Evolutionary conservation across 1,284 basidiomycete genomes (phyloP).

Genomic region (Schizophyllum amplum): DNA sequence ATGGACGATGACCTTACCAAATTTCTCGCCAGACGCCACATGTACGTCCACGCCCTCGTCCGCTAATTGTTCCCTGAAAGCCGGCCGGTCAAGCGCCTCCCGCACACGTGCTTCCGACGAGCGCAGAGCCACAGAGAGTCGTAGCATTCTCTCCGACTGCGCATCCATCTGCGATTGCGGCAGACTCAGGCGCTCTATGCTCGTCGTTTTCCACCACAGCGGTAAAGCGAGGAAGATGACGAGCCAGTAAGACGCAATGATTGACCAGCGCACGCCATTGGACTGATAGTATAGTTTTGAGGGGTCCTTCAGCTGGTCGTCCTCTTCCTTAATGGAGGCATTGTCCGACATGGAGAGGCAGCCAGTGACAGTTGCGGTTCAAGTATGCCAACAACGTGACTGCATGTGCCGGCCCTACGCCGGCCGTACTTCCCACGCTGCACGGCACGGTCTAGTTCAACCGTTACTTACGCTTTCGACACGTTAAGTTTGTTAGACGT

Average conservation of each 20-base stretch:
- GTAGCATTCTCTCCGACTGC: conserved; percentile 37
- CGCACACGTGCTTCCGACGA: neutral
- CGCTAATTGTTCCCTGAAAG: neutral
- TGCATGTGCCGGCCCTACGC: neutral
- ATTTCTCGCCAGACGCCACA: neutral
- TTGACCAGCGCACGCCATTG: conserved; percentile 37
- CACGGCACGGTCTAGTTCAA: no score
- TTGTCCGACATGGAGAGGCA: neutral
- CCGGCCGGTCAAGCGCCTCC: neutral
- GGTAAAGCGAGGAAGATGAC: conserved; percentile 69
- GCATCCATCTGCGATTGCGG: conserved; percentile 55
- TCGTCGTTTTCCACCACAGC: conserved; percentile 85
- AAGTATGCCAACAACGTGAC: neutral
- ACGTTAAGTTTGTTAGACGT: no score
- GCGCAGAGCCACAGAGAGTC: conserved; percentile 43
- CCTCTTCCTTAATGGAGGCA: neutral
- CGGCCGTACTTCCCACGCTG: neutral
- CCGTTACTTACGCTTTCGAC: no score
- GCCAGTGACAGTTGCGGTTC: neutral
- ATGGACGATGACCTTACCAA: neutral
- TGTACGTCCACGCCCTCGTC: neutral
- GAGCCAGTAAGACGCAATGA: conserved; percentile 69
- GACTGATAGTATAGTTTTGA: conserved; percentile 46
- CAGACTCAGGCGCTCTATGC: conserved; percentile 71
- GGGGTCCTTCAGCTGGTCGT: conserved; percentile 24